Evolutionary conservation across 352 stramenopile genomes (phyloP).

Genomic region (Pythium sp.): DNA sequence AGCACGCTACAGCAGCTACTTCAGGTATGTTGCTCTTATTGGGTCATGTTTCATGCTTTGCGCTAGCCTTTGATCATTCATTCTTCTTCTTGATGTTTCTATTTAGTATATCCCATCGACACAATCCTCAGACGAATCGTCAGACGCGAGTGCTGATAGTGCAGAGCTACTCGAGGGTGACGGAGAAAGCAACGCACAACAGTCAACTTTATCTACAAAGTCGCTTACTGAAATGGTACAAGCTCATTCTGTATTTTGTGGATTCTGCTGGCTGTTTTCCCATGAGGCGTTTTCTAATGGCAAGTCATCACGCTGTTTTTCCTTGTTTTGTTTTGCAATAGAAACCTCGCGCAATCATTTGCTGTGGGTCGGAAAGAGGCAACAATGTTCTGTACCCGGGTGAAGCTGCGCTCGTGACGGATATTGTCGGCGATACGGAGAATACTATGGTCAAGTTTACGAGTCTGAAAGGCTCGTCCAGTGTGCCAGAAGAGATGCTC

Average conservation of each 20-base stretch:
- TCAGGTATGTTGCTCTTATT: conserved; percentile 17
- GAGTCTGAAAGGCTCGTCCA: conserved; percentile 28
- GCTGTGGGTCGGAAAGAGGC: conserved; percentile 16
- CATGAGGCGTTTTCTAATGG: neutral
- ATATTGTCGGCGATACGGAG: conserved; percentile 48
- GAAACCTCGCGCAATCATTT: conserved; percentile 45
- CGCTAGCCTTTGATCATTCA: neutral
- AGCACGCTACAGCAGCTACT: conserved; percentile 38
- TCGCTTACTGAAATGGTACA: neutral
- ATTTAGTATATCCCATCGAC: conserved; percentile 13
- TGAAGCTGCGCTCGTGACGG: conserved; percentile 40
- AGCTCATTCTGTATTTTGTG: neutral
- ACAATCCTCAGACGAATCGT: neutral
- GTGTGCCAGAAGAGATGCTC: conserved; percentile 46
- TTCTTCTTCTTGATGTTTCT: neutral
- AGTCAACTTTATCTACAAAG: neutral
- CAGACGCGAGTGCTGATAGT: conserved; percentile 1
- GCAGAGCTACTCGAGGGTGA: neutral
- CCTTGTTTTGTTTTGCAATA: neutral
- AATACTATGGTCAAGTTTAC: conserved; percentile 48
- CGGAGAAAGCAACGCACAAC: neutral
- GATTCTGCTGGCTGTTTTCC: neutral
- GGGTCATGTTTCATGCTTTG: neutral
- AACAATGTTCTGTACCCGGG: conserved; percentile 22
- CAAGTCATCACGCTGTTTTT: neutral